Evolutionary conservation across 129 eudicot genomes (phyloP), one percentile per base, ranked within the genome.

Genomic region (Saposhnikovia divaricata): DNA sequence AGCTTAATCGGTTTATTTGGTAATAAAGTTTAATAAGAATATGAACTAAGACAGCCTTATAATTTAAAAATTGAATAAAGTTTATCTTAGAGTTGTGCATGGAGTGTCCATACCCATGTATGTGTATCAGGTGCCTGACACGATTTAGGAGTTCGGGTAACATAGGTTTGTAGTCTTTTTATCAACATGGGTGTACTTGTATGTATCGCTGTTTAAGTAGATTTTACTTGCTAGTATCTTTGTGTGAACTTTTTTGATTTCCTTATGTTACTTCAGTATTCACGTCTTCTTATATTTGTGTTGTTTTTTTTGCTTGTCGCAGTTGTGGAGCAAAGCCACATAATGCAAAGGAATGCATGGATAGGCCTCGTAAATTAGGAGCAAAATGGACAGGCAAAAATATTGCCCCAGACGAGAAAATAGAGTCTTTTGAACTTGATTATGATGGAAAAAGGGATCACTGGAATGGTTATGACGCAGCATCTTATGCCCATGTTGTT

Each of bases 401-500:
- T 66, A 93, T 93, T 37, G 98, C 97, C 31, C 88, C 98, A 25
- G 96, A 93, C 71, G 93, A 93, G 87, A 93, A 91, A 38, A 86
- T 91, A 12, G 96, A 93, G 85, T 77, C 83, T 12, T 85, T 94
- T 85, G 97, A 90, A 87, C 93, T 94, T 4, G 96, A 94, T 85
- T 90, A 88, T 86, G 97, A 94, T 77, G 97, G 98, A 9, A 94
- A 94, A 84, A 59, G 96, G 74, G 98, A 91, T 37, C 86, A 91
- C 46, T 94, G 96, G 97, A 94, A 94, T 80, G 98, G 98, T 1
- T 91, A 87, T 86, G 98, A 94, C 70, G 90, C 93, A 37, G 87
- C 97, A 34, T 84, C 93, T 0, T 94, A 89, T 85, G 90, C 87
- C 27, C 85, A 88, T n/a, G 91, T 93, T 21, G 75, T 94, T 80